These are phyloP conservation scores for Lactifluus hygrophoroides DNA, from an alignment of 768 basidiomycete genomes.

Conservation along the genomic window DNA sequence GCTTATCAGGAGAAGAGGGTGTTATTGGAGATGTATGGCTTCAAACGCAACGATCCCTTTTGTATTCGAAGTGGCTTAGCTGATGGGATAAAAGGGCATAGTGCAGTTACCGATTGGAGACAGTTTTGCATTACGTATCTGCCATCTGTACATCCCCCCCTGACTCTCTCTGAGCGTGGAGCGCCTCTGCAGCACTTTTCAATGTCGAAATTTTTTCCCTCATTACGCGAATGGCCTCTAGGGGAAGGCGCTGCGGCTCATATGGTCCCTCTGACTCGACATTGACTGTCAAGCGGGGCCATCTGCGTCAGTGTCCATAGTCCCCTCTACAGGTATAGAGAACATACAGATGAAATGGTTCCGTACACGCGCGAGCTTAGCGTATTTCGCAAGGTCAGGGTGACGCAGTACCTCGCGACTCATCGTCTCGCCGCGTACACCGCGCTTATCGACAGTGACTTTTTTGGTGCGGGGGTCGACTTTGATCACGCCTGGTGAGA, in stretches of 20 bases:
- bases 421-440: constrained; percentile 79
- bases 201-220: constrained; percentile 64
- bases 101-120: not conserved
- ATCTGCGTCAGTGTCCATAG: not conserved
- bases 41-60: no score
- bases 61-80: no score
- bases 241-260: constrained; percentile 70
- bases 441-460: constrained; percentile 52
- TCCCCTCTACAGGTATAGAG: not conserved
- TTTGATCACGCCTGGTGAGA: constrained; percentile 73
- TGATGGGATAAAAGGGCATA: not conserved
- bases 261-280: constrained; percentile 91
- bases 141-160: constrained; percentile 49
- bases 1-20: not conserved
- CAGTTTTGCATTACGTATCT: constrained; percentile 24
- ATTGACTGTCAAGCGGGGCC: constrained; percentile 46
- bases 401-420: constrained; percentile 89
- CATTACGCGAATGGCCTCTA: constrained; percentile 76
- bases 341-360: constrained; percentile 88
- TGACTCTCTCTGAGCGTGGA: constrained; percentile 34
- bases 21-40: no score
- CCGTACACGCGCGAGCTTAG: constrained; percentile 75
- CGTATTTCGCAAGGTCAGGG: constrained; percentile 78
- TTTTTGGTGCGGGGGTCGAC: constrained; percentile 48
- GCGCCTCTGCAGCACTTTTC: constrained; percentile 47